phyloP scores from a whole-genome alignment of 2,329 filamentous ascomycete species.

The Teratosphaeria viscida region DNA sequence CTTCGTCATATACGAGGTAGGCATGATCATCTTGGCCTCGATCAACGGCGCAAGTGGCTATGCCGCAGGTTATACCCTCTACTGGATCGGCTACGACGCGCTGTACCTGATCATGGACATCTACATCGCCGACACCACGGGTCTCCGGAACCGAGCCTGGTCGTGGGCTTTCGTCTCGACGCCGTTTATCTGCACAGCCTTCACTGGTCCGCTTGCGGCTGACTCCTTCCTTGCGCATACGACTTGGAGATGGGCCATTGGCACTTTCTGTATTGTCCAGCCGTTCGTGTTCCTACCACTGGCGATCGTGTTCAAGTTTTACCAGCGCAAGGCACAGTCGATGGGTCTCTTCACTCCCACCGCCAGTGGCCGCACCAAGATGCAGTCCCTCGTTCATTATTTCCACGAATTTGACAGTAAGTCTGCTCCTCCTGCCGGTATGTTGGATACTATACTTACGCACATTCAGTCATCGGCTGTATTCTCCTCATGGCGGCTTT shows the following conservation, averaged over 20 bases:
- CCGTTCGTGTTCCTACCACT: slow-evolving; percentile 20
- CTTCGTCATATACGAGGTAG: slow-evolving; percentile 31
- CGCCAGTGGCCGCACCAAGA: slow-evolving; percentile 12
- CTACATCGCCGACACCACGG: slow-evolving; percentile 25
- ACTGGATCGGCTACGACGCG: slow-evolving; percentile 23
- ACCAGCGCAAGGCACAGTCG: slow-evolving; percentile 21
- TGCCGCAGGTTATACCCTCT: slow-evolving; percentile 22
- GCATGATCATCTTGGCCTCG: slow-evolving; percentile 19
- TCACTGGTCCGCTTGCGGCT: slow-evolving; percentile 19
- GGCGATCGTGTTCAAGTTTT: slow-evolving; percentile 19
- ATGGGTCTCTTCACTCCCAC: slow-evolving; percentile 8
- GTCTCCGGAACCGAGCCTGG: slow-evolving; percentile 21
- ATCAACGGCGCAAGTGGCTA: slow-evolving; percentile 20
- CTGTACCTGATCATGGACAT: slow-evolving; percentile 24
- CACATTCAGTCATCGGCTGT: slow-evolving; percentile 14
- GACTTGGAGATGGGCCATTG: slow-evolving; percentile 24
- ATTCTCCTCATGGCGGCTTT: slow-evolving; percentile 34
- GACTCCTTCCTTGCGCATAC: slow-evolving; percentile 14
- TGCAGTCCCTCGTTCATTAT: slow-evolving; percentile 19
- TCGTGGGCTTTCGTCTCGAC: slow-evolving; percentile 23
- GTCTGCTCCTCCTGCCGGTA: slow-evolving; percentile 1
- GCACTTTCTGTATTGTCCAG: slow-evolving; percentile 22
- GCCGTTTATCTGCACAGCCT: slow-evolving; percentile 26
- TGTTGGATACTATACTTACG: not conserved
- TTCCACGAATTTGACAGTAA: slow-evolving; percentile 23